phyloP scores from a whole-genome alignment of 2,329 filamentous ascomycete genomes.

The Botrytis medusae region DNA sequence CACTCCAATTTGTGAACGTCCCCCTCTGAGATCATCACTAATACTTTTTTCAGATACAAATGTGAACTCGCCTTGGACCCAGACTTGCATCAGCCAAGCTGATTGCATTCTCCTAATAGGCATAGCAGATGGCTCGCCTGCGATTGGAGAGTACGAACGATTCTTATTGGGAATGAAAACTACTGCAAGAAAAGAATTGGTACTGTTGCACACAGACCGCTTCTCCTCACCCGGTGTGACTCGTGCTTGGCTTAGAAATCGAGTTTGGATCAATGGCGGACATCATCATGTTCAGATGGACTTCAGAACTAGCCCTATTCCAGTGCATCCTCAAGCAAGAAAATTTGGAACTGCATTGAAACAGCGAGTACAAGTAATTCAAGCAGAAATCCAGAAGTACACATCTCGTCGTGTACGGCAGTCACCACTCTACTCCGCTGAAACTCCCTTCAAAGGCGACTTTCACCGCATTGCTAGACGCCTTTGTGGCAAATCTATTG shows the following conservation, averaged over 20 bases:
- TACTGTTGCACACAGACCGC: constrained; percentile 83
- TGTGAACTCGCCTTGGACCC: constrained; percentile 96
- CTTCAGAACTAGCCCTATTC: constrained; percentile 73
- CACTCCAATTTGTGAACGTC: constrained; percentile 45
- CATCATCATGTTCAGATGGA: constrained; percentile 98
- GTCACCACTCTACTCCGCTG: constrained; percentile 82
- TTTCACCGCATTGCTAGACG: constrained; percentile 90
- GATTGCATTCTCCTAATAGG: constrained; percentile 95
- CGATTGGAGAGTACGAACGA: constrained; percentile 92
- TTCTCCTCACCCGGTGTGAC: constrained; percentile 85
- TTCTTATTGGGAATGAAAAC: constrained; percentile 97
- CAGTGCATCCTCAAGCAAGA: constrained; percentile 71
- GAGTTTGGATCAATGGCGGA: constrained; percentile 96
- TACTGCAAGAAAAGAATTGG: constrained; percentile 88
- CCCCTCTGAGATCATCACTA: constrained; percentile 26
- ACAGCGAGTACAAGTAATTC: constrained; percentile 87
- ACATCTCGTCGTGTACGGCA: constrained; percentile 91
- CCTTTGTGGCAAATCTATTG: constrained; percentile 90
- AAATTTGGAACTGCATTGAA: constrained; percentile 84
- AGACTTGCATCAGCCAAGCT: constrained; percentile 94
- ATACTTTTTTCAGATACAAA: constrained; percentile 68
- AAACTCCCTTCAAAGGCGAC: constrained; percentile 92
- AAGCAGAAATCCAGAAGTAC: constrained; percentile 98
- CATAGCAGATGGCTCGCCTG: constrained; percentile 83
- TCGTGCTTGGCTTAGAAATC: constrained; percentile 84